These are phyloP conservation scores for Chrysosporium queenslandicum DNA, from an alignment of 2,329 filamentous ascomycete genomes.

Conservation along the genomic window DNA sequence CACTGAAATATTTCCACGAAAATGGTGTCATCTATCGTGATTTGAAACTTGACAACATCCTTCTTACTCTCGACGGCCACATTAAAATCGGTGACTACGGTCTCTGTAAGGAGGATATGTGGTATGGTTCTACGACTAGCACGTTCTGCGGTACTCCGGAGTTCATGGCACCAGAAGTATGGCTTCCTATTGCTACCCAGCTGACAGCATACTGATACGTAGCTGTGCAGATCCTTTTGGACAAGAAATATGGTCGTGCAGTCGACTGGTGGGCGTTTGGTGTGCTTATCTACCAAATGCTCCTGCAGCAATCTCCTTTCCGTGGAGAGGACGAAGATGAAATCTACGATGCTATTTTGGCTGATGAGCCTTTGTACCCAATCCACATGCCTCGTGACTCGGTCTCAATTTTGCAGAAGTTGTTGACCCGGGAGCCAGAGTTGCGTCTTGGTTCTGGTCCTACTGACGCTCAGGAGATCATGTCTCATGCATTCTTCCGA, in stretches of 20 bases:
- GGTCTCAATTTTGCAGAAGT: conserved; percentile 93
- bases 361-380: conserved; percentile 92
- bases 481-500: conserved; percentile 97
- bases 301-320: conserved; percentile 97
- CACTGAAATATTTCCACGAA: conserved; percentile 98
- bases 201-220: neutral
- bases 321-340: conserved; percentile 97
- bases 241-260: conserved; percentile 95
- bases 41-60: conserved; percentile 75
- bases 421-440: conserved; percentile 90
- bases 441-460: conserved; percentile 85
- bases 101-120: conserved; percentile 99
- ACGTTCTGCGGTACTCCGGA: conserved; percentile 99
- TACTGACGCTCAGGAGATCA: conserved; percentile 95
- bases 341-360: conserved; percentile 96
- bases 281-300: conserved; percentile 98
- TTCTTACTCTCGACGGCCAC: conserved; percentile 87
- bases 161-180: conserved; percentile 96
- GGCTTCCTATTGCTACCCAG: conserved; percentile 17
- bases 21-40: conserved; percentile 95
- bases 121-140: conserved; percentile 92
- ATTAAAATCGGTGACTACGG: conserved; percentile 99
- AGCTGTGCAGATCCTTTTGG: conserved; percentile 64
- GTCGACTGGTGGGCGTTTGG: conserved; percentile 99
- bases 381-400: conserved; percentile 98